A percentile compares a stretch with the other conserved stretches of the same genome.
phyloP scores from a whole-genome alignment of 2,329 filamentous ascomycete genomes.

The Talaromyces albobiverticillius region DNA sequence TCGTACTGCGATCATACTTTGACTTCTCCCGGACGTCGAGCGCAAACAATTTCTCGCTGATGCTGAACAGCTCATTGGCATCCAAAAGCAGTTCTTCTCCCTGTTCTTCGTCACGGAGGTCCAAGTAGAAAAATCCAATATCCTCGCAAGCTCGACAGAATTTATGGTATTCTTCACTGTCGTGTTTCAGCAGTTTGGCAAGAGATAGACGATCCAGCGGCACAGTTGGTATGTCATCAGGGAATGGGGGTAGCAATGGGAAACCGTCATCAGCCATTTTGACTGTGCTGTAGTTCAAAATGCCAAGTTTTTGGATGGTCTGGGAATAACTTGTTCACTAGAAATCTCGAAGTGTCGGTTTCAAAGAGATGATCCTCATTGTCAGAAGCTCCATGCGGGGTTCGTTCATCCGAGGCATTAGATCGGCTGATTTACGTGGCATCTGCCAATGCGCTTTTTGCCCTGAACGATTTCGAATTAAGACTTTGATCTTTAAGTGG shows the following conservation, averaged over 20 bases:
- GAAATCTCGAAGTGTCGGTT: no score
- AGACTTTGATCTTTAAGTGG: no score
- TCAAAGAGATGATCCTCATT: no score
- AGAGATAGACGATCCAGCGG: slow-evolving; percentile 44
- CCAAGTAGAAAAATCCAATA: slow-evolving; percentile 58
- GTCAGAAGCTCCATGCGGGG: no score
- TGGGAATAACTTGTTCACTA: no score
- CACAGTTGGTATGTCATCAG: slow-evolving; percentile 40
- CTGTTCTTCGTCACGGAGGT: slow-evolving; percentile 38
- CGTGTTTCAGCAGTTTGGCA: slow-evolving; percentile 33
- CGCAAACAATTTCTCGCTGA: slow-evolving; percentile 48
- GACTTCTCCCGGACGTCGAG: slow-evolving; percentile 51
- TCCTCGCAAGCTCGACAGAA: slow-evolving; percentile 44
- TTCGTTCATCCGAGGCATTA: no score
- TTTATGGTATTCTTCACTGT: slow-evolving; percentile 32
- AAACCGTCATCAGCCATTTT: no score
- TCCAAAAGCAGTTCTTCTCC: slow-evolving; percentile 43
- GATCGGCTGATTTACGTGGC: no score
- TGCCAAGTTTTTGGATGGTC: no score
- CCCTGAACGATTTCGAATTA: no score
- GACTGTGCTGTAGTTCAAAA: no score
- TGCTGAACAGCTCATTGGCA: slow-evolving; percentile 45
- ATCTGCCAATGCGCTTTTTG: no score
- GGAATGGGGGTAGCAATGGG: slow-evolving; percentile 38
- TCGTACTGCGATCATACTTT: slow-evolving; percentile 52